Base-by-base conservation (phyloP, 2,329 filamentous ascomycete species). In the Fusarium sp. region DNA sequence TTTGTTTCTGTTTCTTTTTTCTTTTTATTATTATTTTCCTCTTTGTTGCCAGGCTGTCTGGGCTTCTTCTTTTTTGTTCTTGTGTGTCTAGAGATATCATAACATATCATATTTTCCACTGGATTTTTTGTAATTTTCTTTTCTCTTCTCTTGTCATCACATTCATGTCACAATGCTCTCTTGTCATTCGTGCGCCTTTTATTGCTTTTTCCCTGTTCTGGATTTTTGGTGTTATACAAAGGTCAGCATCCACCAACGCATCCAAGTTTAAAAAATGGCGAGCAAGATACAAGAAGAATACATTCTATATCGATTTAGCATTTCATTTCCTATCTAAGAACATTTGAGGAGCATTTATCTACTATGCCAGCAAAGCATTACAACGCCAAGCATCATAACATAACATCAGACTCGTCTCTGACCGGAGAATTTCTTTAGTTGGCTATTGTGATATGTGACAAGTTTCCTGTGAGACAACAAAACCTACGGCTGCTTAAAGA, bases 241-340 rank as follows among this genome's bases (percentile, higher is more conserved):
- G 53, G 62, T 70, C 62, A 70, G 62, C 67, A 70, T 70, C 46
- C 44, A 47, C 52, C 27, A 51, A 49, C 32, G 49, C 57, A 55
- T 62, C 30, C 41, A 46, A 34, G 55, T 38, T 38, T 60, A n/a
- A 49, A 57, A 59, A 48, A 30, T 22, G 38, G 67, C 45, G 41
- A 38, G 49, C 41, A 48, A 38, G 25, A 51, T 25, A 20, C 29
- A 49, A 45, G n/a, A 43, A 30, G 27, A 38, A 51, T 51, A 34
- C 43, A 30, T 24, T 49, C 11, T n/a, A 54, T 43, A 22, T 49
- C 11, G 22, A 54, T 43, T 47, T 44, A 24, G 30, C 32, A 62
- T 67, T 43, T 25, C 18, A 49, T 24, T 22, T 6, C 18, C 22
- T 24, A 22, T 24, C 20, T 24, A 16, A 44, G 13, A 44, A 44